A percentile compares a stretch with the other conserved stretches of the same genome.
Evolutionary conservation across 2,329 filamentous ascomycete genomes (phyloP).

Genomic region (Talaromyces sp.): DNA sequence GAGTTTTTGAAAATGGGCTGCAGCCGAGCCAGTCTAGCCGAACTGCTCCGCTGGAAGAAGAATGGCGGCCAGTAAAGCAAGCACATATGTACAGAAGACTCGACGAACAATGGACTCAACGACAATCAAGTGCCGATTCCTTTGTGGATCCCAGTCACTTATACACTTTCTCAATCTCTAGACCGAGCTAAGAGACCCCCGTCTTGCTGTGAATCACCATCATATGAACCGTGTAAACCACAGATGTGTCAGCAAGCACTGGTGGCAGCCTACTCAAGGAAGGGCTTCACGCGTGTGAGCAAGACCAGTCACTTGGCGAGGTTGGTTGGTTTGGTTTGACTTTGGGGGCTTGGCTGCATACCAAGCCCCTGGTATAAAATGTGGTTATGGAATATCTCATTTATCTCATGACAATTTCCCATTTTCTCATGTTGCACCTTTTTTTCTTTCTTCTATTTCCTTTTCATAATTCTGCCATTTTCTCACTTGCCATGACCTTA

Average conservation of each 20-base stretch:
- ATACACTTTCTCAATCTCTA: neutral
- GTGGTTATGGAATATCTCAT: neutral
- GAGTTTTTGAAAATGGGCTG: constrained; percentile 95
- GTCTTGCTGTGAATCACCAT: neutral
- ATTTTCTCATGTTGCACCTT: neutral
- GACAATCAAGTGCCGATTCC: neutral
- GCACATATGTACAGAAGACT: neutral
- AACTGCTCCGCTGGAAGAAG: constrained; percentile 68
- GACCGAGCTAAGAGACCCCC: neutral
- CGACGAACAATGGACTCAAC: neutral
- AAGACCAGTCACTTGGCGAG: neutral
- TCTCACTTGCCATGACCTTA: neutral
- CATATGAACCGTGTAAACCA: neutral
- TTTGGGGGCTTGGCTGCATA: neutral
- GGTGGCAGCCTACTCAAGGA: neutral
- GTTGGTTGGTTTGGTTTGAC: neutral
- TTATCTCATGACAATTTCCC: neutral
- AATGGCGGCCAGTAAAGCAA: constrained; percentile 31
- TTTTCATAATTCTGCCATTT: neutral
- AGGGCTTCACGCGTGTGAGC: neutral
- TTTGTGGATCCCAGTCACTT: neutral
- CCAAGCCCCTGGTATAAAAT: neutral
- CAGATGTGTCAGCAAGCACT: neutral
- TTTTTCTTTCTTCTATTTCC: neutral
- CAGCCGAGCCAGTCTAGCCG: constrained; percentile 72